phyloP scores from a whole-genome alignment of 768 basidiomycete genomes.

The Mycena sanguinolenta region DNA sequence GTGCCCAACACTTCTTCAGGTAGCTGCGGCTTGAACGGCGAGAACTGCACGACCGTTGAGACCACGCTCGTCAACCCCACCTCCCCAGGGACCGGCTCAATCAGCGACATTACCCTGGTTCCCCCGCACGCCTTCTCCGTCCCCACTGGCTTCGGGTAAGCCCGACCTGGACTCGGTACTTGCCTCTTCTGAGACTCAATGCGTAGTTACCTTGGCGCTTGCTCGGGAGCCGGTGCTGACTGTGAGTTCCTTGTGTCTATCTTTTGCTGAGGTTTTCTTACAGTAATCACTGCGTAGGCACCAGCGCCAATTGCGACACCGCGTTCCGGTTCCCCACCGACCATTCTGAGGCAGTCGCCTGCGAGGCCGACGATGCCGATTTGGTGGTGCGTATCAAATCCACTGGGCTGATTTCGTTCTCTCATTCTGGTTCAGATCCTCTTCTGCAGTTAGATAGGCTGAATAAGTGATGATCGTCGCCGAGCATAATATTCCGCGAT shows the following conservation, averaged over 20 bases:
- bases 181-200: too few species aligned
- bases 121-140: conserved; percentile 51
- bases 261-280: background rate
- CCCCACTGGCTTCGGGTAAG: conserved; percentile 47
- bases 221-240: conserved; percentile 44
- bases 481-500: too few species aligned
- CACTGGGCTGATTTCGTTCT: too few species aligned
- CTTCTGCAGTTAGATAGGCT: too few species aligned
- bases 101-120: conserved; percentile 50
- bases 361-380: conserved; percentile 48
- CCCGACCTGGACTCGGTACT: too few species aligned
- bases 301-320: conserved; percentile 43
- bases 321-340: conserved; percentile 48
- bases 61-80: conserved; percentile 51
- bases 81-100: conserved; percentile 48
- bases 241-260: conserved; percentile 37
- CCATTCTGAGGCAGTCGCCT: conserved; percentile 48
- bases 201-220: conserved; percentile 41
- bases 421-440: too few species aligned
- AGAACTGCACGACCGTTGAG: conserved; percentile 51
- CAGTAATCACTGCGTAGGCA: conserved; percentile 42
- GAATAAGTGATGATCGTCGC: too few species aligned
- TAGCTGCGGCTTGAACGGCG: conserved; percentile 51
- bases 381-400: conserved; percentile 25
- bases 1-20: conserved; percentile 39